Evolutionary conservation across 1,284 basidiomycete species (phyloP).

Genomic region (Pulveroboletus ridleyi): DNA sequence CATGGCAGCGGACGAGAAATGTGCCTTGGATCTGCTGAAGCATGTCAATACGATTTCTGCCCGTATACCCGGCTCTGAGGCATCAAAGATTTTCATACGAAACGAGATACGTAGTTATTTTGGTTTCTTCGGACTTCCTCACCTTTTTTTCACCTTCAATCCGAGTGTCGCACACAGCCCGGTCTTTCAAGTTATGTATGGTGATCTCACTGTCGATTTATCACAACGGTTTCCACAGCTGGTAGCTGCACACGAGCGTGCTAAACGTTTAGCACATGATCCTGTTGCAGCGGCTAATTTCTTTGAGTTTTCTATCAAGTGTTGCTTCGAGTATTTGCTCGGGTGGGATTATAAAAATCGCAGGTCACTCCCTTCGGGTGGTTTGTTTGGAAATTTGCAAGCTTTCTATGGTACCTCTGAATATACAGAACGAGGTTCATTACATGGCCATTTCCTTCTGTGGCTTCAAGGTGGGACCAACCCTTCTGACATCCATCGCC

Average conservation of each 20-base stretch:
- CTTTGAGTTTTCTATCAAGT: conserved; percentile 9
- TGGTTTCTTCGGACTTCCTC: conserved; percentile 16
- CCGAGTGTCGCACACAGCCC: conserved; percentile 19
- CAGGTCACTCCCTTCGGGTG: neutral
- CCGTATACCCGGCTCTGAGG: conserved; percentile 17
- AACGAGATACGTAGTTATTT: conserved; percentile 23
- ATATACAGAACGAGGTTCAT: neutral
- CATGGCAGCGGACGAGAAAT: neutral
- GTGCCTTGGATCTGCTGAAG: neutral
- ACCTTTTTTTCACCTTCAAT: conserved; percentile 26
- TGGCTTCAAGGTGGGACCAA: neutral
- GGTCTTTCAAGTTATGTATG: conserved; percentile 24
- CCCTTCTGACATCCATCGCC: neutral
- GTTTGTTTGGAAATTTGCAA: neutral
- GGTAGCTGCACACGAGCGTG: conserved; percentile 4
- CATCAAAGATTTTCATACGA: conserved; percentile 17
- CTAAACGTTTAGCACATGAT: conserved; percentile 7
- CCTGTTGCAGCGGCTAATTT: conserved; percentile 14
- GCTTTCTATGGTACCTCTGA: neutral
- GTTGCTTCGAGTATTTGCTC: conserved; percentile 8
- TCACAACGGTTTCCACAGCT: conserved; percentile 6
- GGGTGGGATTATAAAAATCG: neutral
- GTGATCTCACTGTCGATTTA: conserved; percentile 13
- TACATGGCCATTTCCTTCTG: neutral
- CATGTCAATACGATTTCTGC: conserved; percentile 21